These are phyloP conservation scores for Alternaria brassicicola DNA, from an alignment of 2,329 filamentous ascomycete species.

Conservation along the genomic window DNA sequence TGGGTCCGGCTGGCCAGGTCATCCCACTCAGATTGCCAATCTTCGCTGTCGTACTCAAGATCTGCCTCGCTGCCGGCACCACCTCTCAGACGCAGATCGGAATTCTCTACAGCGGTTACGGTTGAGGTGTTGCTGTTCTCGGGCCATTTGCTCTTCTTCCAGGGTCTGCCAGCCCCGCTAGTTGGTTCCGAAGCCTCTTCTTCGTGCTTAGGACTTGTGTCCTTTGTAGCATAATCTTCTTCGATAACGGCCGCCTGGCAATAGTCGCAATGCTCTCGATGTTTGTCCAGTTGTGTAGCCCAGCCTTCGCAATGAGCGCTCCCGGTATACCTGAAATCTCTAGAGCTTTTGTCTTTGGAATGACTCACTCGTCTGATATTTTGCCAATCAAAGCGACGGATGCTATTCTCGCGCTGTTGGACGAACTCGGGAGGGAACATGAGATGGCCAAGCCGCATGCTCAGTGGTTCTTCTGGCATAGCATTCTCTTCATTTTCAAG, in stretches of 20 bases:
- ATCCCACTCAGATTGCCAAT: constrained; percentile 8
- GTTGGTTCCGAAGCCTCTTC: constrained; percentile 3
- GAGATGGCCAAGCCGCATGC: not conserved
- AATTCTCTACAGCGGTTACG: not conserved
- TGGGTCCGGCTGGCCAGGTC: not conserved
- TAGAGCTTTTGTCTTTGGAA: not conserved
- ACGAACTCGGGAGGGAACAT: not conserved
- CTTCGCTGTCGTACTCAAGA: not conserved
- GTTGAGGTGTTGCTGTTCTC: not conserved
- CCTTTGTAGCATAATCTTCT: not conserved
- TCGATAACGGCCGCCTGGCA: not conserved
- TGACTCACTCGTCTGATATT: not conserved
- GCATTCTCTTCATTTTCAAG: not conserved
- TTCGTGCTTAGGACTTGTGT: not conserved
- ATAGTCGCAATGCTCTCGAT: constrained; percentile 5
- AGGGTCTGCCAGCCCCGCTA: not conserved
- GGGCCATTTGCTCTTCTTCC: not conserved
- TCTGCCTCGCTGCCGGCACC: not conserved
- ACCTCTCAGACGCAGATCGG: constrained; percentile 1
- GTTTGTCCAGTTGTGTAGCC: not conserved
- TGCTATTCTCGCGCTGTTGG: not conserved
- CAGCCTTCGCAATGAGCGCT: not conserved
- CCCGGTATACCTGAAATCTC: not conserved
- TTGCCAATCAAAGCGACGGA: constrained; percentile 4
- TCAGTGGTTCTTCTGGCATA: not conserved